phyloP scores from a whole-genome alignment of 2,329 filamentous ascomycete genomes.

The Aspergillus persii region DNA sequence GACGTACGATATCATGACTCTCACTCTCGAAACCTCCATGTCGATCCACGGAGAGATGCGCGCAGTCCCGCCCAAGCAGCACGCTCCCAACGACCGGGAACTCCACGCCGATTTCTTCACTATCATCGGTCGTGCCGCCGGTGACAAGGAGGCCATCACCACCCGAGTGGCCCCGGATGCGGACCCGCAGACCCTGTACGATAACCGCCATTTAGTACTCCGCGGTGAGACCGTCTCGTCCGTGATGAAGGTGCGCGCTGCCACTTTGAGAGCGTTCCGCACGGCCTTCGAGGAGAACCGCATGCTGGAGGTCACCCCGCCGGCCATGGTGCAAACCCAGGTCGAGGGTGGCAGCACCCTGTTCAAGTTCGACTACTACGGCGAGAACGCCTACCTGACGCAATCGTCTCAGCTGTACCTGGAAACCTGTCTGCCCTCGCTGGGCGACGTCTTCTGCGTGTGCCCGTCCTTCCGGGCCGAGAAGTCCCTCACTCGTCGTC shows the following conservation, averaged over 20 bases:
- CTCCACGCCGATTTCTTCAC: slow-evolving; percentile 87
- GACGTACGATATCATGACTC: slow-evolving; percentile 85
- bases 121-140: slow-evolving; percentile 74
- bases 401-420: slow-evolving; percentile 98
- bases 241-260: slow-evolving; percentile 81
- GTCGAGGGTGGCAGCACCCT: slow-evolving; percentile 90
- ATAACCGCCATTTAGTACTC: slow-evolving; percentile 80
- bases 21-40: slow-evolving; percentile 85
- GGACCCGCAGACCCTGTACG: slow-evolving; percentile 71
- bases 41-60: slow-evolving; percentile 80
- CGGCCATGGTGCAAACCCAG: slow-evolving; percentile 90
- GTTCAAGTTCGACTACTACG: slow-evolving; percentile 87
- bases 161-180: slow-evolving; percentile 70
- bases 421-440: slow-evolving; percentile 84
- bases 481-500: slow-evolving; percentile 89
- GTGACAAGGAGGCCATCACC: slow-evolving; percentile 87
- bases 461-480: slow-evolving; percentile 99
- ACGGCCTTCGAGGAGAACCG: slow-evolving; percentile 73
- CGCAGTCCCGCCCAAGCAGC: slow-evolving; percentile 72
- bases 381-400: slow-evolving; percentile 86
- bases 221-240: slow-evolving; percentile 81
- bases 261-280: slow-evolving; percentile 77
- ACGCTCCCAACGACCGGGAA: slow-evolving; percentile 81
- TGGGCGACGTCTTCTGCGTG: slow-evolving; percentile 96
- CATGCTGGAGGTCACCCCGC: slow-evolving; percentile 80